Percentiles rank a stretch among this genome's conserved stretches.
Conservation (phyloP, 2,329 filamentous ascomycete species). For the Sarocladium brachiariae region DNA sequence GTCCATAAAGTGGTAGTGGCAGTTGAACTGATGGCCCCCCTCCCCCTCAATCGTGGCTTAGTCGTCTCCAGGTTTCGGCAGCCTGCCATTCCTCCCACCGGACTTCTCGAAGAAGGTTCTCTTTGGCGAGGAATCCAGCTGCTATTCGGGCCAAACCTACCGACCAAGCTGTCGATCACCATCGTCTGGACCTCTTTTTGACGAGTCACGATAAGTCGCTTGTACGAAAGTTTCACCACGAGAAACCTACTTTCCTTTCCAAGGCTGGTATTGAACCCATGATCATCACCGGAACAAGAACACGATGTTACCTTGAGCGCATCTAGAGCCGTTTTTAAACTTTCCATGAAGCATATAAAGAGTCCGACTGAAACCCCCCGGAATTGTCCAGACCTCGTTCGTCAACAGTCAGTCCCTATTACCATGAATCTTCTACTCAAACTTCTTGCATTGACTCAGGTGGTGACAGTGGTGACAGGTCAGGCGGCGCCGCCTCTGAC, state of each 20-base stretch:
- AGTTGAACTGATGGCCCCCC: too few relatives aligned
- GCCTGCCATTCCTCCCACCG: too few relatives aligned
- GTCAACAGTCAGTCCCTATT: not conserved
- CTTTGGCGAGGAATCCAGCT: too few relatives aligned
- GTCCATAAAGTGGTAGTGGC: too few relatives aligned
- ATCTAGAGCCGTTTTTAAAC: too few relatives aligned
- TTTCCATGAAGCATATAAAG: too few relatives aligned
- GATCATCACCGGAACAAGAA: not conserved
- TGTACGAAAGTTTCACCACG: not conserved
- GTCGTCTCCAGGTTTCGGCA: too few relatives aligned
- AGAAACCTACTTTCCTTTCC: not conserved
- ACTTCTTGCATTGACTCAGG: not conserved
- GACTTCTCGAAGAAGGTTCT: not conserved
- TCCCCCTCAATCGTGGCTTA: too few relatives aligned
- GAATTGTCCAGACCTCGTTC: too few relatives aligned
- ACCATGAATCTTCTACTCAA: not conserved
- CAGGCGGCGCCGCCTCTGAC: not conserved
- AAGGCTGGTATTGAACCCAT: not conserved
- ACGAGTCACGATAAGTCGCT: not conserved
- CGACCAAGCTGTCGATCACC: not conserved
- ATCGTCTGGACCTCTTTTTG: not conserved
- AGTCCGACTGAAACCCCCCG: too few relatives aligned
- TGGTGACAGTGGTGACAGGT: not conserved
- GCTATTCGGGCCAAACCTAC: not conserved
- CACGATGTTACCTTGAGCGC: not conserved